phyloP scores from a whole-genome alignment of 2,329 filamentous ascomycete species.

The Cladosporium sp. region DNA sequence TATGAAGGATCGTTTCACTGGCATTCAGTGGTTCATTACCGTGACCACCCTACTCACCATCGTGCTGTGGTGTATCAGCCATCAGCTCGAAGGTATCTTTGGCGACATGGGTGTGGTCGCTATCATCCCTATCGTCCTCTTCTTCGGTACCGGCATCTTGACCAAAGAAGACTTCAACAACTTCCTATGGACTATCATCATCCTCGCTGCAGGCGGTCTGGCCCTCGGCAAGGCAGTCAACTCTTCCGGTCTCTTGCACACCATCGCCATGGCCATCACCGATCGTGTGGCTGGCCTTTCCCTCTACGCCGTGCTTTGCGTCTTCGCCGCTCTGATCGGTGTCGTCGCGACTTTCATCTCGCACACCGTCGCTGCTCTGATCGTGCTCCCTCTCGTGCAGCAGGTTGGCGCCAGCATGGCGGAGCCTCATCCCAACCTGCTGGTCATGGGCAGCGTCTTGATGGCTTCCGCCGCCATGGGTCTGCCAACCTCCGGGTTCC shows the following conservation, averaged over 20 bases:
- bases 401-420: conserved; percentile 84
- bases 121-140: conserved; percentile 91
- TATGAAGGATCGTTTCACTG: conserved; percentile 84
- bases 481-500: conserved; percentile 92
- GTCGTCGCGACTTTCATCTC: conserved; percentile 97
- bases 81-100: conserved; percentile 83
- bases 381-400: conserved; percentile 86
- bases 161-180: conserved; percentile 99
- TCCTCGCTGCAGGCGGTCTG: conserved; percentile 89
- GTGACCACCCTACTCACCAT: conserved; percentile 83
- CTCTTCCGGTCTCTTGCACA: conserved; percentile 87
- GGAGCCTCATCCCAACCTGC: conserved; percentile 85
- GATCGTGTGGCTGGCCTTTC: conserved; percentile 72
- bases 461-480: conserved; percentile 99
- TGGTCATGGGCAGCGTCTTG: conserved; percentile 92
- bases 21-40: conserved; percentile 90
- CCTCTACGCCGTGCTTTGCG: conserved; percentile 81
- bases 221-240: conserved; percentile 93
- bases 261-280: conserved; percentile 79
- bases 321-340: conserved; percentile 81
- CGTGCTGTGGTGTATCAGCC: conserved; percentile 85
- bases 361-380: conserved; percentile 93
- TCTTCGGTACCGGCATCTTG: conserved; percentile 93
- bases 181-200: conserved; percentile 99
- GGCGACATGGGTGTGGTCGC: conserved; percentile 99